Conservation (phyloP, 169 alveolate species). For the Amoebophrya sp. region DNA sequence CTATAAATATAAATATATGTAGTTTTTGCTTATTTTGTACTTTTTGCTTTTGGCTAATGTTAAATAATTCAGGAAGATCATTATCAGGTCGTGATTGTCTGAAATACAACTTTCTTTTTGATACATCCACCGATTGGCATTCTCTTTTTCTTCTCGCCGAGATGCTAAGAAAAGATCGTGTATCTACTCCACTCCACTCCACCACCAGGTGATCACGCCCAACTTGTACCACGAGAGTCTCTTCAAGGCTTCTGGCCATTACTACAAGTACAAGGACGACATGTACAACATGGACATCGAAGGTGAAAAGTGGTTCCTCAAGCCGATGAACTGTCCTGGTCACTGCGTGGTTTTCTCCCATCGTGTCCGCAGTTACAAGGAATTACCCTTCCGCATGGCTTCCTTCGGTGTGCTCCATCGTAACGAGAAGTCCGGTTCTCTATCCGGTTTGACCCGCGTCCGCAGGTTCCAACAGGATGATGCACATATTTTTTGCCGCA, state of each 20-base stretch:
- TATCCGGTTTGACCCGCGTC: constrained; percentile 86
- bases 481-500: constrained; percentile 95
- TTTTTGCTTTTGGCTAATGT: too few species aligned
- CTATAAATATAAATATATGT: too few species aligned
- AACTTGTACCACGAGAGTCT: constrained; percentile 87
- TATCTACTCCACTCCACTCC: not conserved
- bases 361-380: constrained; percentile 83
- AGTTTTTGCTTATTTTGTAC: too few species aligned
- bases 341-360: constrained; percentile 76
- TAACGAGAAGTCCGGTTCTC: constrained; percentile 94
- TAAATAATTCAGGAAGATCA: too few species aligned
- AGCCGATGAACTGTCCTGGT: constrained; percentile 99
- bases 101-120: too few species aligned
- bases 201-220: constrained; percentile 89
- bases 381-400: constrained; percentile 94
- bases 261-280: constrained; percentile 84
- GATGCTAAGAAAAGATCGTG: too few species aligned
- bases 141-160: too few species aligned
- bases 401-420: constrained; percentile 98
- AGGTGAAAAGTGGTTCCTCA: constrained; percentile 93
- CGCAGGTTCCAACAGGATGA: constrained; percentile 98
- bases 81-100: too few species aligned
- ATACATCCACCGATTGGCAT: too few species aligned
- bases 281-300: constrained; percentile 46
- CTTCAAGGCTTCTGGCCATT: constrained; percentile 96